Conservation (phyloP, 208 protist genomes). For the Leptomonas pyrrhocoris region DNA sequence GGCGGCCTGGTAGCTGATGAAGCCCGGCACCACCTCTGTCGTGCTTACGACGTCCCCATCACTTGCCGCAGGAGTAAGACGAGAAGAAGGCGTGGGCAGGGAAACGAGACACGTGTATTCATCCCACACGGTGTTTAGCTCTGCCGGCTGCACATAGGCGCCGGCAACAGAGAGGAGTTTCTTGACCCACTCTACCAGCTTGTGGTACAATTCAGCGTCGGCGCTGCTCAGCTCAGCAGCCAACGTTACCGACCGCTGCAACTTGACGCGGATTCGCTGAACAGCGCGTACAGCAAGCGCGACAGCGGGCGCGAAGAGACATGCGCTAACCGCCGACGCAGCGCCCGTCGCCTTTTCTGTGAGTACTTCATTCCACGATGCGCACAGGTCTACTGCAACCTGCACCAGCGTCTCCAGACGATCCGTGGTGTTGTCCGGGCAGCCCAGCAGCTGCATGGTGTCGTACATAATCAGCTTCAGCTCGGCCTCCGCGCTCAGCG, state of each 20-base stretch:
- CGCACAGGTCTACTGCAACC: conserved; percentile 33
- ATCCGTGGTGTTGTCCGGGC: conserved; percentile 9
- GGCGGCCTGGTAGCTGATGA: conserved; percentile 12
- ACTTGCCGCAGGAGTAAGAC: neutral
- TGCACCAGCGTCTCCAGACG: conserved; percentile 30
- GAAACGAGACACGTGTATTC: conserved; percentile 4
- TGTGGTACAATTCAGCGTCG: neutral
- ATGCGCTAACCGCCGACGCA: too few species aligned
- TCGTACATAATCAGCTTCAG: conserved; percentile 42
- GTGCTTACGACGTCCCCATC: neutral
- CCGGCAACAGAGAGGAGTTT: neutral
- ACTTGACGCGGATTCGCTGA: neutral
- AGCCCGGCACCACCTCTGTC: neutral
- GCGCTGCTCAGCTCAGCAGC: neutral
- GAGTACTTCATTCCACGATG: neutral
- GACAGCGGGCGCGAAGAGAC: conserved; percentile 1
- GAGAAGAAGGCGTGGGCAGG: neutral
- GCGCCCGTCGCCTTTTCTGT: neutral
- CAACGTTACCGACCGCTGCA: neutral
- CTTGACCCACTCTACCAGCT: conserved; percentile 10
- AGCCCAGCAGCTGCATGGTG: conserved; percentile 19
- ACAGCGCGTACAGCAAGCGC: conserved; percentile 1
- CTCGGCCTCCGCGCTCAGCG: conserved; percentile 36
- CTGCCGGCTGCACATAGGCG: neutral
- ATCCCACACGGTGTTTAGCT: conserved; percentile 9